These are phyloP conservation scores for Aulographum hederae DNA, from an alignment of 2,329 filamentous ascomycete genomes.

Conservation along the genomic window DNA sequence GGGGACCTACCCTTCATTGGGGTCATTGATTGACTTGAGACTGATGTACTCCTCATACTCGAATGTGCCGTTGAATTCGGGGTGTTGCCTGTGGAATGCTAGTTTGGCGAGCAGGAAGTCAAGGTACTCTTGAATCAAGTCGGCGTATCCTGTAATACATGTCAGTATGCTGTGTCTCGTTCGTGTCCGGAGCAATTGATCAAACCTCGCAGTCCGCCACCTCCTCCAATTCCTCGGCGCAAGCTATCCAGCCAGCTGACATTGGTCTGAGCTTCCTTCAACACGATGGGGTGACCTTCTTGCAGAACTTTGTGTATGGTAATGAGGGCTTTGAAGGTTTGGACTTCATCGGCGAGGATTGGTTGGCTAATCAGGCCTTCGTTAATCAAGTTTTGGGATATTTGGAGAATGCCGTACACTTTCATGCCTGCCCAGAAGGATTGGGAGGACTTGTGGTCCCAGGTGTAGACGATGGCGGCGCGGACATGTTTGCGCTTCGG, in stretches of 20 bases:
- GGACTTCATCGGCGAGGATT: constrained; percentile 94
- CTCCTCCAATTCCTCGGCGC: constrained; percentile 50
- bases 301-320: constrained; percentile 95
- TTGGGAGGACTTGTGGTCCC: constrained; percentile 91
- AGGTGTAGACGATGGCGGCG: constrained; percentile 95
- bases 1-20: constrained; percentile 85
- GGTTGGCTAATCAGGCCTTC: constrained; percentile 61
- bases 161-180: constrained; percentile 3
- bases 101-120: constrained; percentile 89
- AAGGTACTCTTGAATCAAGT: constrained; percentile 91
- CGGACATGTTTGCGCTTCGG: constrained; percentile 88
- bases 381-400: constrained; percentile 4
- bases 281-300: constrained; percentile 75
- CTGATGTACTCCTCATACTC: constrained; percentile 99
- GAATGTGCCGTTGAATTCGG: constrained; percentile 96
- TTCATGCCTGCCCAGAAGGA: constrained; percentile 98
- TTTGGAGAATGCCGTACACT: constrained; percentile 47
- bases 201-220: background rate
- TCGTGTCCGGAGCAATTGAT: background rate
- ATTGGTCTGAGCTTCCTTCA: constrained; percentile 80
- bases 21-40: constrained; percentile 93
- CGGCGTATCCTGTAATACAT: constrained; percentile 47
- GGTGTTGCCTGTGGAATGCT: constrained; percentile 89
- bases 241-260: constrained; percentile 84
- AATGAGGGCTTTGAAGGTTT: constrained; percentile 97